Evolutionary conservation across 106 monocot genomes (phyloP), one percentile per base, ranked within the genome.

Genomic region (Dactylorhiza incarnata): DNA sequence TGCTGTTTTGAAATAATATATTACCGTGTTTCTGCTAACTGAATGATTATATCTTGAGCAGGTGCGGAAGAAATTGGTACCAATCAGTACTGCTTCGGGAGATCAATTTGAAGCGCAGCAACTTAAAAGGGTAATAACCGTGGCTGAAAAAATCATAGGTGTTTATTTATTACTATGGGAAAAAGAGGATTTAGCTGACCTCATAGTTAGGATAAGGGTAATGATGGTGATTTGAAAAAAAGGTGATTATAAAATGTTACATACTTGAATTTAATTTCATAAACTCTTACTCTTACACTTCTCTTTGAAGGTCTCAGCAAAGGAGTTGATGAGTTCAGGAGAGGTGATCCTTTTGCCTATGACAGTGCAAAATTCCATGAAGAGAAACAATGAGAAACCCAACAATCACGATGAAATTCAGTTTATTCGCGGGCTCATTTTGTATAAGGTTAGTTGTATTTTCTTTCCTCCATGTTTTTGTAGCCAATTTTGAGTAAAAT

Each of bases 331-430:
- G 67, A 85, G 43, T 74, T 81, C 80, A 50, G 96, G 96, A 78
- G 91, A 96, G 76, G 75, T 90, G 58, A 81, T 96, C 63, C 65
- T 87, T 83, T 59, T 96, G 68, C 96, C 96, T 72, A 48, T 78
- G 49, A 80, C 75, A 54, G 73, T 85, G 45, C 74, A 89, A 79
- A 75, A 87, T 44, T 77, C 73, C 69, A 13, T 50, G 6, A 43
- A 49, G 55, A 65, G 85, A 53, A 82, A 74, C 45, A 17, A 75
- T 44, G 78, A 84, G 47, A 46, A 43, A n/a, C 71, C 49, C 51
- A 44, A 48, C 17, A 80, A 74, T 68, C 78, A 81, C 49, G 75
- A 87, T 51, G 90, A 96, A 47, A 81, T 78, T 58, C 47, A 79
- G 76, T 96, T 87, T 59, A 74, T 93, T 15, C 90, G 67, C 16